Percentiles rank a stretch among this genome's conserved stretches.
Evolutionary conservation across 345 rosid species (phyloP).

Genomic region (Brassica nigra): DNA sequence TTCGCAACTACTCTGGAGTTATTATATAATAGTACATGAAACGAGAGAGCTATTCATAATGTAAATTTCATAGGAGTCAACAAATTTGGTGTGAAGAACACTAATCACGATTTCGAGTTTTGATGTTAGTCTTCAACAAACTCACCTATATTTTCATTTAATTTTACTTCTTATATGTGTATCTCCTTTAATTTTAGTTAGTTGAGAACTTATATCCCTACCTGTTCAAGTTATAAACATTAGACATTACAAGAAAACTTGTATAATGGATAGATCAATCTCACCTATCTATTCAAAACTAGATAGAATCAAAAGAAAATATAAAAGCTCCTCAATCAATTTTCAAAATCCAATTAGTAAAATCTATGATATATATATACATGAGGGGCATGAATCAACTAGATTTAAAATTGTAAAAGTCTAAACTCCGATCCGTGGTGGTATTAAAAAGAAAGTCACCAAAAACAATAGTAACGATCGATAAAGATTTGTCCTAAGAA

Average conservation of each 20-base stretch:
- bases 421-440: not conserved
- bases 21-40: conserved; percentile 20
- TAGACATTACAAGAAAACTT: not conserved
- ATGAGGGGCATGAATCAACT: not conserved
- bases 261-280: not conserved
- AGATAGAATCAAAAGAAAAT: not conserved
- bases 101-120: conserved; percentile 11
- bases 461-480: not conserved
- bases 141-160: conserved; percentile 25
- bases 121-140: conserved; percentile 36
- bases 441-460: not conserved
- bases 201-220: not conserved
- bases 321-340: not conserved
- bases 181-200: not conserved
- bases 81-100: conserved; percentile 29
- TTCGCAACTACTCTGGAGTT: too few species aligned
- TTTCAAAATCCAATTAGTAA: not conserved
- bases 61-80: conserved; percentile 12
- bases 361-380: not conserved
- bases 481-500: too few species aligned
- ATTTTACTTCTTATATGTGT: not conserved
- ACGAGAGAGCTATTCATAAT: conserved; percentile 2
- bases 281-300: not conserved
- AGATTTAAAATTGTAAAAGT: not conserved
- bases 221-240: not conserved